phyloP scores from a whole-genome alignment of 2,329 filamentous ascomycete genomes.

The Ophiognomonia clavigignenti-juglandacearum region DNA sequence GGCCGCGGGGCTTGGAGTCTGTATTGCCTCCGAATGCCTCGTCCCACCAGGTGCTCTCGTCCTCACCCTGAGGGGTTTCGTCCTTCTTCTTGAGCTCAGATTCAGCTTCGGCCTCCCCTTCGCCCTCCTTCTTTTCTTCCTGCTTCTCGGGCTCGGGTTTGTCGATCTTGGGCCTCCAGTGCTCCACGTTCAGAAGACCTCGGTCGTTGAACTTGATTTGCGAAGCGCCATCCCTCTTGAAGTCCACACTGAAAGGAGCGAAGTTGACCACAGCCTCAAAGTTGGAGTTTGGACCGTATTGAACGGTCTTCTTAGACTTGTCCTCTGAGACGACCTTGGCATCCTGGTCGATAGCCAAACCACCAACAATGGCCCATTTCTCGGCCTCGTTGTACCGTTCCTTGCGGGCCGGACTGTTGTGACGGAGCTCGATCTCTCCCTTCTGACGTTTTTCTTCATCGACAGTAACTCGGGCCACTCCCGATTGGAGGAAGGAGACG shows the following conservation, averaged over 20 bases:
- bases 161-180: slow-evolving; percentile 88
- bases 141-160: slow-evolving; percentile 44
- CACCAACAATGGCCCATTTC: slow-evolving; percentile 81
- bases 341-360: slow-evolving; percentile 65
- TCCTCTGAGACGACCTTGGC: slow-evolving; percentile 65
- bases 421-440: slow-evolving; percentile 81
- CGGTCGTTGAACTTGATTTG: slow-evolving; percentile 87
- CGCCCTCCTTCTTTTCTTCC: slow-evolving; percentile 39
- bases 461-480: slow-evolving; percentile 78
- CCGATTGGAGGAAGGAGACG: slow-evolving; percentile 84
- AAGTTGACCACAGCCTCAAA: slow-evolving; percentile 83
- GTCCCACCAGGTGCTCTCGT: slow-evolving; percentile 96
- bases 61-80: slow-evolving; percentile 46
- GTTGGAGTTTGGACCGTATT: slow-evolving; percentile 70
- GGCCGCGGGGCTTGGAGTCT: slow-evolving; percentile 89
- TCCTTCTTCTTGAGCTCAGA: slow-evolving; percentile 29
- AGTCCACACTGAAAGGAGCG: slow-evolving; percentile 78
- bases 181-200: slow-evolving; percentile 89
- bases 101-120: slow-evolving; percentile 39
- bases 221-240: slow-evolving; percentile 73
- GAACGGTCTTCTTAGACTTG: slow-evolving; percentile 64
- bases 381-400: slow-evolving; percentile 92
- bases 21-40: slow-evolving; percentile 94
- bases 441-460: slow-evolving; percentile 90
- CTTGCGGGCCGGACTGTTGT: slow-evolving; percentile 79